phyloP scores from a whole-genome alignment of 169 alveolate species.

The Neospora caninum region DNA sequence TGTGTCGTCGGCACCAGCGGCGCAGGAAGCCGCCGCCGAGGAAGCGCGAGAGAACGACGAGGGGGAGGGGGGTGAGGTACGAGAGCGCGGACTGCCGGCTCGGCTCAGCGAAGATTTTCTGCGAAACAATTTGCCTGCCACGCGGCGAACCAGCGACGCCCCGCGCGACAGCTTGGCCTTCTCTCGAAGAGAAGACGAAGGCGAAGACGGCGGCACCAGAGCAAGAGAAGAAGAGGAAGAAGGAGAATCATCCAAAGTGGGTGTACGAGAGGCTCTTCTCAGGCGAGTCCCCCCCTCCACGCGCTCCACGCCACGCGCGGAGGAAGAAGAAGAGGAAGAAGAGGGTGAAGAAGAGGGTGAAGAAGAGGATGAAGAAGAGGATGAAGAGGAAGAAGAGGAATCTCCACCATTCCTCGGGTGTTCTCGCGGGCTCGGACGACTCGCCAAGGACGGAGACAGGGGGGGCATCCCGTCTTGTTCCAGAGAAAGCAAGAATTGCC shows the following conservation, averaged over 20 bases:
- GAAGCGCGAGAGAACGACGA: not conserved
- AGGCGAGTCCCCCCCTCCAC: not conserved
- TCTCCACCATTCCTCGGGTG: no score
- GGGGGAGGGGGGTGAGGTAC: not conserved
- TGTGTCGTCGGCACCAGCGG: no score
- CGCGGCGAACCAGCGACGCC: not conserved
- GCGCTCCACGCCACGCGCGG: not conserved
- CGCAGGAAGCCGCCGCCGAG: no score
- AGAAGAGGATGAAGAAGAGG: no score
- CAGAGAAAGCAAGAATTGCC: not conserved
- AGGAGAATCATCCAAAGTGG: no score
- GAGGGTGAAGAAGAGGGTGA: not conserved
- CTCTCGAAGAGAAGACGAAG: not conserved
- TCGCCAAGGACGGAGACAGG: not conserved
- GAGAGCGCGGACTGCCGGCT: not conserved
- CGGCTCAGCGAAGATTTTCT: not conserved
- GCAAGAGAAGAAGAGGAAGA: no score
- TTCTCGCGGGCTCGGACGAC: not conserved
- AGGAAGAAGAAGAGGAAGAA: not conserved
- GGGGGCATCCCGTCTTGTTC: slow-evolving; percentile 33
- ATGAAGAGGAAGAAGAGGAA: no score
- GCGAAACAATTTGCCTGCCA: not conserved
- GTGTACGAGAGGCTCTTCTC: not conserved
- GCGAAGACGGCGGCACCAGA: not conserved
- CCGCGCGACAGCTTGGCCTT: not conserved